Conservation (phyloP, 1,284 basidiomycete genomes). For the Cryptococcus neoformans region DNA sequence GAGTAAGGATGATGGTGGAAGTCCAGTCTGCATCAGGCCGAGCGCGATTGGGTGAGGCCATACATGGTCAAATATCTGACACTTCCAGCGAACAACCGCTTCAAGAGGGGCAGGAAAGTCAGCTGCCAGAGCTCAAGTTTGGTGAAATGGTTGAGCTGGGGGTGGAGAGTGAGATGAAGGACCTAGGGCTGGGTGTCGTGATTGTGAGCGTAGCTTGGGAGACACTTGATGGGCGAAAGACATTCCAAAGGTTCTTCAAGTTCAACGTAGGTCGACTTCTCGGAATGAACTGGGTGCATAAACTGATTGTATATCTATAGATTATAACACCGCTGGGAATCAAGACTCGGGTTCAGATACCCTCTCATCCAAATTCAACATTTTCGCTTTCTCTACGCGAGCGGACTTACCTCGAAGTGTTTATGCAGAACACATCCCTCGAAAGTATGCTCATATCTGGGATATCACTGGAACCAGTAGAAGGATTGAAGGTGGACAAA, state of each 20-base stretch:
- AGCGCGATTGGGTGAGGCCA: constrained; percentile 38
- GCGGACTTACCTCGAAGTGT: constrained; percentile 80
- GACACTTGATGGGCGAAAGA: constrained; percentile 62
- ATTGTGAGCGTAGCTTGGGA: constrained; percentile 45
- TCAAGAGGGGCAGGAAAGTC: constrained; percentile 8
- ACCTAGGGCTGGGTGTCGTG: constrained; percentile 41
- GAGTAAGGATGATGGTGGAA: constrained; percentile 45
- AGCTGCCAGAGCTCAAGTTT: constrained; percentile 17
- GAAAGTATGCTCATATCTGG: constrained; percentile 72
- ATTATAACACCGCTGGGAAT: constrained; percentile 83
- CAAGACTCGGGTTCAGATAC: constrained; percentile 78
- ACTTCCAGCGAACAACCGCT: not conserved
- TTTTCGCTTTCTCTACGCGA: constrained; percentile 62
- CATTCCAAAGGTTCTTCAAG: constrained; percentile 83
- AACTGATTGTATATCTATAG: constrained; percentile 48
- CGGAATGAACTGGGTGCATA: not conserved
- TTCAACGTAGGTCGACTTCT: constrained; percentile 62
- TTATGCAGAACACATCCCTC: constrained; percentile 77
- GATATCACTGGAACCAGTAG: constrained; percentile 67
- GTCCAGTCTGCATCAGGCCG: constrained; percentile 34
- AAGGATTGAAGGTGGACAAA: constrained; percentile 60
- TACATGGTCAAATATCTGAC: constrained; percentile 21
- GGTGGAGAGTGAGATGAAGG: constrained; percentile 39
- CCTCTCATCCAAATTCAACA: constrained; percentile 66
- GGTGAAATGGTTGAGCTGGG: constrained; percentile 28